Evolutionary conservation across 805 yeast species (phyloP), one percentile per base, ranked within the genome.

Genomic region (Vanderwaltozyma polyspora): DNA sequence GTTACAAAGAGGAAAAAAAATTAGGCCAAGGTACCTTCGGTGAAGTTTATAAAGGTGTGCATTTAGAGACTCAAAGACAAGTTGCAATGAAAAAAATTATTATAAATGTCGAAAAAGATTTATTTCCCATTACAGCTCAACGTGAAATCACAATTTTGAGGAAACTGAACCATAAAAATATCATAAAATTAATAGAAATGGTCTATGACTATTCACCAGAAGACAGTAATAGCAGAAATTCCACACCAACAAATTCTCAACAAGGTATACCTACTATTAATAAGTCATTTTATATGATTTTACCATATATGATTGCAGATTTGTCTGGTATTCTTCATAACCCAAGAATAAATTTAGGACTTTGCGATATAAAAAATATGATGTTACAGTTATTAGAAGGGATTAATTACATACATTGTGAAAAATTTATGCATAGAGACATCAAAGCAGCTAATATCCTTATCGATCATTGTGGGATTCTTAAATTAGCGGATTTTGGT

Each of bases 401-500:
- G 6, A 68, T 91, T 25, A 74, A 81, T 39, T 91, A 78, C 51
- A 72, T 91, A 21, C 99, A 57, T 35, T 51, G 59, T 46, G 59
- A 43, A 58, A 71, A 43, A 67, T 68, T 50, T 47, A 51, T 79
- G 55, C 99, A 91, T 56, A 69, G 99, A 37, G 99, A 91, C 52
- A 83, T 91, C 38, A 91, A 91, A 57, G 86, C 97, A 0, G 95
- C 98, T n/a, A 91, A 91, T 49, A 81, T 91, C 23, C 67, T 91
- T 25, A 68, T 91, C 7, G 87, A 81, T 48, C 71, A 67, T 34
- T 62, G 67, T 33, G 98, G 98, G 1, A 62, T 74, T 7, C 65
- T 93, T 25, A 89, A 89, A 50, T 74, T 91, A 31, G 98, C 95
- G 2, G 99, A 91, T 60, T 93, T 91, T 56, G 98, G 99, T 1